Conservation (phyloP, 2,329 filamentous ascomycete species). For the Arthrinium phaeospermum region DNA sequence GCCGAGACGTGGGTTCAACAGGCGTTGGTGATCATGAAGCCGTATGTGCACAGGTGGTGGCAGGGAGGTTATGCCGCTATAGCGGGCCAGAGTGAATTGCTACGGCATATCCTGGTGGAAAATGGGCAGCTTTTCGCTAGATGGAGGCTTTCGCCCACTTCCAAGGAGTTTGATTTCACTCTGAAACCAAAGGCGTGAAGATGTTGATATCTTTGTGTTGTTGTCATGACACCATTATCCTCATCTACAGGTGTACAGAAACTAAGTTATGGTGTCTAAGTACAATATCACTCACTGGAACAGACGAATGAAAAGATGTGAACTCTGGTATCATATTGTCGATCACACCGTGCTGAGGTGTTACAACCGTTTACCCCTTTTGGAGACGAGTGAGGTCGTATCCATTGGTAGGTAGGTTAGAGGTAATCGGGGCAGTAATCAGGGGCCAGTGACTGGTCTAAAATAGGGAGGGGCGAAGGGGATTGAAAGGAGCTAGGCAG, state of each 20-base stretch:
- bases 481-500: neutral
- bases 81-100: slow-evolving; percentile 17
- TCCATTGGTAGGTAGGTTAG: neutral
- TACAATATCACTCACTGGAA: too few species aligned
- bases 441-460: neutral
- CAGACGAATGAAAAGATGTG: too few species aligned
- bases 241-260: too few species aligned
- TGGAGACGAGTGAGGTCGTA: neutral
- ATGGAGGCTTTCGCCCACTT: slow-evolving; percentile 22
- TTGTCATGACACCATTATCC: too few species aligned
- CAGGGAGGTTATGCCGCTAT: neutral
- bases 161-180: slow-evolving; percentile 21
- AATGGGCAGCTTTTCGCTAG: slow-evolving; percentile 23
- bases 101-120: slow-evolving; percentile 20
- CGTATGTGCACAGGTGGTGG: slow-evolving; percentile 18
- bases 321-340: neutral
- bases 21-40: slow-evolving; percentile 20
- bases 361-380: neutral
- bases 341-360: neutral
- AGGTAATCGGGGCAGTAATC: too few species aligned
- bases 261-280: too few species aligned
- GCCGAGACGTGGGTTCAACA: slow-evolving; percentile 19
- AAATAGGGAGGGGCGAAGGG: neutral
- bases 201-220: too few species aligned
- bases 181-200: slow-evolving; percentile 9